Conservation (phyloP, 768 basidiomycete genomes). For the Termitomyces sp. region DNA sequence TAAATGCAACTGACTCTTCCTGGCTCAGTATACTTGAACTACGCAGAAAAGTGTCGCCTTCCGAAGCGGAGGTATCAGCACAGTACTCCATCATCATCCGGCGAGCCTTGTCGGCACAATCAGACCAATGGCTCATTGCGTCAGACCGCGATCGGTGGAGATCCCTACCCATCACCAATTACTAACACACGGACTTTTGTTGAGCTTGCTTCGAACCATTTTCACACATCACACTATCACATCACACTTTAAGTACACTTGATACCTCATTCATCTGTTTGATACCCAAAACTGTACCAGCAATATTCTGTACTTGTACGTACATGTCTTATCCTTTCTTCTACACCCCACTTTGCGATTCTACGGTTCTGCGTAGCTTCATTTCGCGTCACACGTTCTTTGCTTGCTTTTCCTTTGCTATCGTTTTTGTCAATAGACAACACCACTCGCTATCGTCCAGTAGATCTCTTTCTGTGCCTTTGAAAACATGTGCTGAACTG, state of each 20-base stretch:
- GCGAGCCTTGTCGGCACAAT: slow-evolving; percentile 12
- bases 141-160: neutral
- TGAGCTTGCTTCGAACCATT: neutral
- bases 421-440: neutral
- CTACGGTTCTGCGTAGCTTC: neutral
- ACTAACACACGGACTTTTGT: neutral
- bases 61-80: slow-evolving; percentile 25
- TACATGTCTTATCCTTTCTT: neutral
- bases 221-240: neutral
- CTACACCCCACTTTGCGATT: neutral
- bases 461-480: neutral
- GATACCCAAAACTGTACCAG: slow-evolving; percentile 7
- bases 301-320: slow-evolving; percentile 11
- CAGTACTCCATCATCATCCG: slow-evolving; percentile 24
- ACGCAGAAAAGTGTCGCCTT: slow-evolving; percentile 29
- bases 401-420: neutral
- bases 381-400: neutral
- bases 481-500: neutral
- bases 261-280: neutral
- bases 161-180: neutral
- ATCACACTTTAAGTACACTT: neutral
- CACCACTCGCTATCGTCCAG: neutral
- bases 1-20: neutral
- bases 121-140: slow-evolving; percentile 12
- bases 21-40: slow-evolving; percentile 32